Conservation (phyloP, 306 rosid genomes). For the Vigna reflexopilosa region DNA sequence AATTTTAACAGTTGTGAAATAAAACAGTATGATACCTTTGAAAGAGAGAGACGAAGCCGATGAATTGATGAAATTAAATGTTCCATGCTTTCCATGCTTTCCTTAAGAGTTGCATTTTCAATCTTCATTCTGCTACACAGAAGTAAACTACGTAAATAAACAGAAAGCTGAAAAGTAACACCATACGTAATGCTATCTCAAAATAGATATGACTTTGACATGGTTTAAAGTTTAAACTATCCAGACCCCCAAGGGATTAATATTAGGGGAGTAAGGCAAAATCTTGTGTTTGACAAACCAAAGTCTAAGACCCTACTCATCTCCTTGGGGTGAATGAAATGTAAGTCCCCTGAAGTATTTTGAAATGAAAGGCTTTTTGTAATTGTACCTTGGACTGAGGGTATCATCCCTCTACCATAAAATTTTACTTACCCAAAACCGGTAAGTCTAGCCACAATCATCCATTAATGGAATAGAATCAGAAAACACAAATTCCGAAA, state of each 20-base stretch:
- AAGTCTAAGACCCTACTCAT: not conserved
- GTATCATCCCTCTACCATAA: not conserved
- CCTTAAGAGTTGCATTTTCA: conserved; percentile 88
- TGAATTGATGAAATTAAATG: conserved; percentile 73
- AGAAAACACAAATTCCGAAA: conserved; percentile 30
- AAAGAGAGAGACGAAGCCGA: conserved; percentile 84
- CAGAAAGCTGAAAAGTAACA: conserved; percentile 40
- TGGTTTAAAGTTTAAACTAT: conserved; percentile 16
- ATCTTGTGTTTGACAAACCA: not conserved
- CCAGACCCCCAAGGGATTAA: not conserved
- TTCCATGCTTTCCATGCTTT: conserved; percentile 84
- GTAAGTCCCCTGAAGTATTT: not conserved
- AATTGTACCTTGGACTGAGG: not conserved
- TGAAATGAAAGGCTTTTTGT: not conserved
- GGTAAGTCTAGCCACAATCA: conserved; percentile 23
- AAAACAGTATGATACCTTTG: conserved; percentile 59
- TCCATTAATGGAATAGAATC: conserved; percentile 45
- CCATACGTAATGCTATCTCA: conserved; percentile 20
- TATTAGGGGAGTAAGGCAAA: not conserved
- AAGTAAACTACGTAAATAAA: conserved; percentile 17
- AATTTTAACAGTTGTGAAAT: conserved; percentile 8
- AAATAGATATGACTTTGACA: not conserved
- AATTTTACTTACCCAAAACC: not conserved
- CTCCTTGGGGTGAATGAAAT: not conserved
- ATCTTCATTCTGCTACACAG: conserved; percentile 68